Evolutionary conservation across 192 early-diverging fungal genomes (phyloP).

Genomic region (Rhizophagus clarus): DNA sequence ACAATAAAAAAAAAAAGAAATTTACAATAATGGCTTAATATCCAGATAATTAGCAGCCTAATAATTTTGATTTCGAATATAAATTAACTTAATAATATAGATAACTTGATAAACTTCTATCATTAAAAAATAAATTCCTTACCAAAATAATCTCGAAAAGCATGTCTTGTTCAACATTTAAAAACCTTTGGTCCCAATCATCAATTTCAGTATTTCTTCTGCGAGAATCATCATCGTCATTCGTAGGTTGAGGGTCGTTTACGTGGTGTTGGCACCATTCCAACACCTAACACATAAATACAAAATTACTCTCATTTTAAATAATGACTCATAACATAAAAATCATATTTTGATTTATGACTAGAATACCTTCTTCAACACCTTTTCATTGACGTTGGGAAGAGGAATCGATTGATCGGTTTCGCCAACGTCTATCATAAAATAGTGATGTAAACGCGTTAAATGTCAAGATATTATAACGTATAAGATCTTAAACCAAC

Average conservation of each 20-base stretch:
- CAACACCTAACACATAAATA: conserved; percentile 58
- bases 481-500: background rate
- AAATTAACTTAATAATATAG: background rate
- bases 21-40: conserved; percentile 62
- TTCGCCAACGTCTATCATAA: conserved; percentile 62
- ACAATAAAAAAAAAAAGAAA: background rate
- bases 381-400: conserved; percentile 71
- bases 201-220: conserved; percentile 73
- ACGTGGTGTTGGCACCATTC: conserved; percentile 83
- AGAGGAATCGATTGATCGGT: conserved; percentile 71
- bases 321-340: background rate
- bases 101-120: too few relatives aligned
- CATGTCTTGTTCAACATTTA: conserved; percentile 79
- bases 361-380: conserved; percentile 68
- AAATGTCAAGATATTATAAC: background rate
- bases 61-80: background rate
- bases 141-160: conserved; percentile 78
- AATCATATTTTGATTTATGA: too few relatives aligned
- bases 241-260: conserved; percentile 63
- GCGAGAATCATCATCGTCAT: conserved; percentile 55
- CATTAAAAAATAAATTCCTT: background rate
- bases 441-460: conserved; percentile 1
- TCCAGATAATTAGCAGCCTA: conserved; percentile 85
- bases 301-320: background rate
- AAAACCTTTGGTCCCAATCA: conserved; percentile 79